A percentile compares a stretch with the other conserved stretches of the same genome.
Evolutionary conservation across 805 yeast species (phyloP).

Genomic region (Metschnikowia cerradonensis): DNA sequence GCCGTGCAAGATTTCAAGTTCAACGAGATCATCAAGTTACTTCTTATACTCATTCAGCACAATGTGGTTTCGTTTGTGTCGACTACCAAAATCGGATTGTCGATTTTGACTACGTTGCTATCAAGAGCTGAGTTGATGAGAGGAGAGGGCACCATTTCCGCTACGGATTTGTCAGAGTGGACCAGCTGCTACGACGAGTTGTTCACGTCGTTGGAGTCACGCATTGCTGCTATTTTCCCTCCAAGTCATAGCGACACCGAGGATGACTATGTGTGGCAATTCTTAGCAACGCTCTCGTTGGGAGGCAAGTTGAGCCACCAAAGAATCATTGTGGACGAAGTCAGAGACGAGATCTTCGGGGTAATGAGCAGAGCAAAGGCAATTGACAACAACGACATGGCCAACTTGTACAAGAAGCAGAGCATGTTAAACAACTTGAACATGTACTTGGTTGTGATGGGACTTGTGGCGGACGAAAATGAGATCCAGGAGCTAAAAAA

Average conservation of each 20-base stretch:
- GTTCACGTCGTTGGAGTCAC: constrained; percentile 74
- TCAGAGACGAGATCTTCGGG: constrained; percentile 88
- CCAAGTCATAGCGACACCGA: constrained; percentile 46
- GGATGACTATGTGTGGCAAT: constrained; percentile 92
- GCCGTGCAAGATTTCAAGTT: constrained; percentile 79
- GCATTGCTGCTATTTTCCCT: constrained; percentile 78
- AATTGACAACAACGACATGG: constrained; percentile 46
- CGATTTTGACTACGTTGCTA: constrained; percentile 81
- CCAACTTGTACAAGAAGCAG: constrained; percentile 44
- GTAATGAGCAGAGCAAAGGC: constrained; percentile 76
- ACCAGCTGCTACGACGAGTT: constrained; percentile 73
- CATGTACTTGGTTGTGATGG: constrained; percentile 93
- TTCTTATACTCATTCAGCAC: constrained; percentile 65
- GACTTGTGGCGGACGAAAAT: constrained; percentile 84
- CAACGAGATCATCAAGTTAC: constrained; percentile 70
- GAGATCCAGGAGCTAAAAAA: constrained; percentile 71
- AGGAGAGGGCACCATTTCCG: constrained; percentile 65
- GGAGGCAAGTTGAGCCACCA: constrained; percentile 90
- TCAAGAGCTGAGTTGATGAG: constrained; percentile 89
- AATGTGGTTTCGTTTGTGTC: constrained; percentile 68
- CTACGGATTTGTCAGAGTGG: constrained; percentile 66
- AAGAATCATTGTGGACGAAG: constrained; percentile 89
- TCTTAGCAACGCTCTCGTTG: constrained; percentile 86
- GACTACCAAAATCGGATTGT: constrained; percentile 75
- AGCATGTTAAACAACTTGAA: constrained; percentile 76